A percentile compares a stretch with the other conserved stretches of the same genome.
Conservation (phyloP, 148 eudicot genomes). For the Chenopodium quinoa region DNA sequence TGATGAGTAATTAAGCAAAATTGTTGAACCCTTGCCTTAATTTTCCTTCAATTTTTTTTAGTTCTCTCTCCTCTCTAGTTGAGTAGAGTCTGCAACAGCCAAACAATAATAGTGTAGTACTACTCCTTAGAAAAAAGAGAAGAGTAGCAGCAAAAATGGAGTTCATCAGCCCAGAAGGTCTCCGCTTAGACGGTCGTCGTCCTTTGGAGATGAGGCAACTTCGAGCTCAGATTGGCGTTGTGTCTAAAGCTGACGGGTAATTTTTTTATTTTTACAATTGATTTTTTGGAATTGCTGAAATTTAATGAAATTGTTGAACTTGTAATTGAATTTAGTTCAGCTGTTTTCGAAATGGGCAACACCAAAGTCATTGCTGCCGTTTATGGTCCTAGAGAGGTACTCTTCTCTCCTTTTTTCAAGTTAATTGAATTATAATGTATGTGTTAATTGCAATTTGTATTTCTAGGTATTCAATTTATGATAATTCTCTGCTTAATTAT, state of each 20-base stretch:
- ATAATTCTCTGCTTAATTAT: background rate
- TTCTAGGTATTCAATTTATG: no score
- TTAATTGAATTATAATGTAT: background rate
- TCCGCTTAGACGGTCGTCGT: conserved; percentile 90
- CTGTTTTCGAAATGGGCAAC: conserved; percentile 94
- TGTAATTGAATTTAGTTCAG: conserved; percentile 55
- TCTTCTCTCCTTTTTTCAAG: background rate
- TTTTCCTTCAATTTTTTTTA: no score
- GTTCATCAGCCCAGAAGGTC: conserved; percentile 86
- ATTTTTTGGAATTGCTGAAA: background rate
- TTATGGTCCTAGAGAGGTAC: conserved; percentile 95
- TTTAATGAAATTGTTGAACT: background rate
- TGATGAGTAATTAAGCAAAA: no score
- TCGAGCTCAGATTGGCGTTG: conserved; percentile 68
- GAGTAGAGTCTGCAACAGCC: background rate
- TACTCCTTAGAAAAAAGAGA: no score
- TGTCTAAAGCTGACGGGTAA: conserved; percentile 80
- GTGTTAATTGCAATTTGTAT: no score
- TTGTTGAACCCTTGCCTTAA: no score
- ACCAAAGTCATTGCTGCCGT: conserved; percentile 97
- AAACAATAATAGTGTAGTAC: background rate
- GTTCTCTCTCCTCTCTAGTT: background rate
- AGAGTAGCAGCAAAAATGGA: conserved; percentile 49
- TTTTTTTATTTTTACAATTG: background rate
- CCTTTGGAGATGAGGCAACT: conserved; percentile 93